These are phyloP conservation scores for Chamaecrista fasciculata DNA, from an alignment of 306 rosid genomes.

Conservation along the genomic window DNA sequence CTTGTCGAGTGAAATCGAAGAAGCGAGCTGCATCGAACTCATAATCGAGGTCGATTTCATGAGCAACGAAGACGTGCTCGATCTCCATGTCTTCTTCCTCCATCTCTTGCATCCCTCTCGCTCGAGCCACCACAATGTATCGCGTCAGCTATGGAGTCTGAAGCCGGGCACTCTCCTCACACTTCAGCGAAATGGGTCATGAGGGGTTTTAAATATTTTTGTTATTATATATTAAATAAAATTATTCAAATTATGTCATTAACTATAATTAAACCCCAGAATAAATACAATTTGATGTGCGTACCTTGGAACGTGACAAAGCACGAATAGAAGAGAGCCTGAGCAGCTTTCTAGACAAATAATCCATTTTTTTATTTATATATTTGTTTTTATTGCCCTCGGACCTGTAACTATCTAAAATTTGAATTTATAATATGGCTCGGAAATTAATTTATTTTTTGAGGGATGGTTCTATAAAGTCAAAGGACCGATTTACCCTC, in stretches of 20 bases:
- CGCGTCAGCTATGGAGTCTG: not conserved
- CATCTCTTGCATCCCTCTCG: not conserved
- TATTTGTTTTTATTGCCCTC: conserved; percentile 4
- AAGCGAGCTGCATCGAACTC: conserved; percentile 53
- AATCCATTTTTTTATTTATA: not conserved
- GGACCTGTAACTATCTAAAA: not conserved
- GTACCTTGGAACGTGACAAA: not conserved
- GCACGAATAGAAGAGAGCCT: not conserved
- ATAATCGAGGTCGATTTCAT: conserved; percentile 43
- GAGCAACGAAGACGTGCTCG: conserved; percentile 28
- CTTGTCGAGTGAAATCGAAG: conserved; percentile 41
- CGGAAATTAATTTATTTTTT: not conserved
- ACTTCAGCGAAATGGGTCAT: not conserved
- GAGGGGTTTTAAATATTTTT: conserved; percentile 10
- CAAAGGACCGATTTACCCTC: conserved; percentile 39
- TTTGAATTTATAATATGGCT: not conserved
- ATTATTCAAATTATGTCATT: not conserved
- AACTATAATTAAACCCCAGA: not conserved
- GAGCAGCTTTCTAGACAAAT: not conserved
- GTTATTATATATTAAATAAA: not conserved
- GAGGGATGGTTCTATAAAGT: not conserved
- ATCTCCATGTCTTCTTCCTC: conserved; percentile 41
- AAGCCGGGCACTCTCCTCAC: not conserved
- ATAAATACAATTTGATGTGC: not conserved
- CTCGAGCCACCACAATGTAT: not conserved